A percentile compares a stretch with the other conserved stretches of the same genome.
phyloP scores from a whole-genome alignment of 2,329 filamentous ascomycete species.

The Aspergillus puulaauensis region DNA sequence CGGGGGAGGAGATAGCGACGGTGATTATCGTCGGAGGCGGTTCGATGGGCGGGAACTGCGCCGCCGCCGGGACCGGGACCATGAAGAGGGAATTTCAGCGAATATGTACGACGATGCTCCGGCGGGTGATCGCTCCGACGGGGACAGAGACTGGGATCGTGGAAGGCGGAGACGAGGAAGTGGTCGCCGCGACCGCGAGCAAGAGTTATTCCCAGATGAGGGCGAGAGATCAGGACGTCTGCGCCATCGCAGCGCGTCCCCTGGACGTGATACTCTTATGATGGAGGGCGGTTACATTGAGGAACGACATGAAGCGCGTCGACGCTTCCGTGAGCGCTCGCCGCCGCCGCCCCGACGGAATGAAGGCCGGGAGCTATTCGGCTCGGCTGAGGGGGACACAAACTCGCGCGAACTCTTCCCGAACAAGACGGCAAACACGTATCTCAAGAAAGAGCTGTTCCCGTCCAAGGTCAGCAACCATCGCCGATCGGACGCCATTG shows the following conservation, averaged over 20 bases:
- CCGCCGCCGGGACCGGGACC: constrained; percentile 46
- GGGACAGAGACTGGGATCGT: constrained; percentile 22
- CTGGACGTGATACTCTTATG: constrained; percentile 53
- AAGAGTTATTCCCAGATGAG: constrained; percentile 42
- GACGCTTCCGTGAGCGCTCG: constrained; percentile 46
- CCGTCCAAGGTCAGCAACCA: constrained; percentile 50
- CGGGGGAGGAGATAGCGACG: constrained; percentile 37
- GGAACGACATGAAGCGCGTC: constrained; percentile 36
- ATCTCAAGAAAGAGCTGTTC: constrained; percentile 59
- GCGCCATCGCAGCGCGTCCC: constrained; percentile 62
- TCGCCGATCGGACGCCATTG: constrained; percentile 52
- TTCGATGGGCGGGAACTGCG: constrained; percentile 62
- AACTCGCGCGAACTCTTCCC: constrained; percentile 50
- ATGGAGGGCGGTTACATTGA: constrained; percentile 38
- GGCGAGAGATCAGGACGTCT: constrained; percentile 46
- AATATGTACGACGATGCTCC: constrained; percentile 79
- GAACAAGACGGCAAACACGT: constrained; percentile 42
- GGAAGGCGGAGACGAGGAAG: constrained; percentile 30
- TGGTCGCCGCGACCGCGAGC: constrained; percentile 8
- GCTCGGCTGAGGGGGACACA: constrained; percentile 24
- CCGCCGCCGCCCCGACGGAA: constrained; percentile 37
- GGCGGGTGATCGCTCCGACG: constrained; percentile 27
- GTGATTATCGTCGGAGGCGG: constrained; percentile 50
- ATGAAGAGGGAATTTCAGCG: constrained; percentile 65
- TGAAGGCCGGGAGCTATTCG: constrained; percentile 60